phyloP scores from a whole-genome alignment of 805 yeast genomes.

The Teunomyces gatunensis region DNA sequence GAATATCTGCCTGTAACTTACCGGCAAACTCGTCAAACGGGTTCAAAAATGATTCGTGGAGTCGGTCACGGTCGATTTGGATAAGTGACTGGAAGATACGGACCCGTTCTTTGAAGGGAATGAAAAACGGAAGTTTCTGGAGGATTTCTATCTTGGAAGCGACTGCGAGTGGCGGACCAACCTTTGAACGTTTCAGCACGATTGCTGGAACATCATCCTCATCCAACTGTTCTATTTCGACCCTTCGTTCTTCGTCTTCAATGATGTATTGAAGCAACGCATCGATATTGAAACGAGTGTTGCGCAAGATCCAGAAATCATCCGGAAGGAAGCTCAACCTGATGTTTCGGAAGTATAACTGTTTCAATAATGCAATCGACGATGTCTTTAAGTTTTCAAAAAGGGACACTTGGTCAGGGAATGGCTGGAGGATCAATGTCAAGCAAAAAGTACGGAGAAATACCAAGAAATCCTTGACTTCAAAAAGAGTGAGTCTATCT shows the following conservation, averaged over 20 bases:
- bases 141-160: conserved; percentile 48
- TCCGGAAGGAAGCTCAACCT: conserved; percentile 51
- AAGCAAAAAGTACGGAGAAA: conserved; percentile 53
- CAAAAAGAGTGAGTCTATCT: conserved; percentile 38
- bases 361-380: conserved; percentile 56
- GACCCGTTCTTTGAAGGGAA: conserved; percentile 74
- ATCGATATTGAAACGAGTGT: conserved; percentile 30
- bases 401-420: not conserved
- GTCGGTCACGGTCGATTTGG: conserved; percentile 44
- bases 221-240: conserved; percentile 14
- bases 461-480: conserved; percentile 39
- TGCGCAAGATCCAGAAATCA: conserved; percentile 51
- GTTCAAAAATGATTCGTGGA: not conserved
- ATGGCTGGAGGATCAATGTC: conserved; percentile 41
- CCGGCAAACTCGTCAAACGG: conserved; percentile 12
- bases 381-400: conserved; percentile 22
- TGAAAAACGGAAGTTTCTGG: conserved; percentile 70
- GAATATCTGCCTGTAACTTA: conserved; percentile 49
- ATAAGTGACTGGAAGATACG: conserved; percentile 65
- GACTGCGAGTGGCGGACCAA: not conserved
- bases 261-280: conserved; percentile 35
- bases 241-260: conserved; percentile 41
- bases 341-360: conserved; percentile 64
- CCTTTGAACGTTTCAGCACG: not conserved
- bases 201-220: conserved; percentile 6